These are phyloP conservation scores for Podila clonocystis DNA, from an alignment of 192 early-diverging fungal genomes.

Conservation along the genomic window DNA sequence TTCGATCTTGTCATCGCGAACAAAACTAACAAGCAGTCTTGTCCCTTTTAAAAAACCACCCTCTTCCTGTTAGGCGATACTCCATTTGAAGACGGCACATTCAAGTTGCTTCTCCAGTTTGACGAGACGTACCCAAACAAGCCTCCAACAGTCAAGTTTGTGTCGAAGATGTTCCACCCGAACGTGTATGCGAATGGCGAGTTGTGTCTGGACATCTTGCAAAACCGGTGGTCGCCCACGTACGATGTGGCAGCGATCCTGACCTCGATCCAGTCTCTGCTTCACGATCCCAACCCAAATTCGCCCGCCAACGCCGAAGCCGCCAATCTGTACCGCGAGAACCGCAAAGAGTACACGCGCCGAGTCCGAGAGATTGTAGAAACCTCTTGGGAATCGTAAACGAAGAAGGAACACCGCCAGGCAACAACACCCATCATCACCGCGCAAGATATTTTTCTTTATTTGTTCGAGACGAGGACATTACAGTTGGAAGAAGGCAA, in stretches of 20 bases:
- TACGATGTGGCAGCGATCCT: constrained; percentile 95
- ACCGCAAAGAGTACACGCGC: constrained; percentile 92
- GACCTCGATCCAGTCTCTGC: constrained; percentile 93
- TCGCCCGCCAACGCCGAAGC: constrained; percentile 98
- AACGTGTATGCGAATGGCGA: constrained; percentile 98
- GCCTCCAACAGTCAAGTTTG: constrained; percentile 94
- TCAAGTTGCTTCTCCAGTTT: constrained; percentile 93
- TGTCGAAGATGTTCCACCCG: constrained; percentile 97
- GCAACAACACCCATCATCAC: no score
- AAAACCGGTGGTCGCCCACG: constrained; percentile 98
- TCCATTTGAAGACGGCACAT: constrained; percentile 98
- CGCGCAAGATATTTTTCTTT: no score
- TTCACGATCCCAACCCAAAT: constrained; percentile 98
- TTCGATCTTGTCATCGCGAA: neutral
- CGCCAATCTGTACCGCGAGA: constrained; percentile 91
- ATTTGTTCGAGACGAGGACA: no score
- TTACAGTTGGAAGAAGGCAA: no score
- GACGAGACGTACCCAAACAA: constrained; percentile 99
- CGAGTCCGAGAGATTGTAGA: constrained; percentile 93
- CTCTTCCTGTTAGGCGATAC: constrained; percentile 75
- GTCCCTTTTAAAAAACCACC: neutral
- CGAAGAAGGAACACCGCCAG: neutral
- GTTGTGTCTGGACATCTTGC: constrained; percentile 97
- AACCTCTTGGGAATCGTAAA: constrained; percentile 79
- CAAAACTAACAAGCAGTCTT: neutral